These are phyloP conservation scores for Leucocoprinus leucothites DNA, from an alignment of 768 basidiomycete species.

Conservation along the genomic window DNA sequence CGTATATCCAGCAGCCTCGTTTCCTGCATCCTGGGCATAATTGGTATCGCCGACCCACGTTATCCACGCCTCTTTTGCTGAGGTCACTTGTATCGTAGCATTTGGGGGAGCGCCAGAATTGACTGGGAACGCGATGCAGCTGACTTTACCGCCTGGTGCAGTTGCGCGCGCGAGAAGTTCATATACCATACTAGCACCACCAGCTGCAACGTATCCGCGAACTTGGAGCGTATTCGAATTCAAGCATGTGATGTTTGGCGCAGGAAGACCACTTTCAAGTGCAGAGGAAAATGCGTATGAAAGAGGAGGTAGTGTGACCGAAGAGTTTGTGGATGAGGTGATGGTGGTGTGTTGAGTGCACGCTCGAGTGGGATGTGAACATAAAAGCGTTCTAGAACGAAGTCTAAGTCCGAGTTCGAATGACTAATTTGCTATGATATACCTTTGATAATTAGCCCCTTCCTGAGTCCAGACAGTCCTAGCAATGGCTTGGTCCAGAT, in stretches of 20 bases:
- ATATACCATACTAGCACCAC: constrained; percentile 63
- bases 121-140: constrained; percentile 31
- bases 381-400: constrained; percentile 47
- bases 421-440: not conserved
- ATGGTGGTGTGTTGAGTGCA: constrained; percentile 55
- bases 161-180: constrained; percentile 51
- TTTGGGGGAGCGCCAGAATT: constrained; percentile 33
- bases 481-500: constrained; percentile 59
- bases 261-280: constrained; percentile 45
- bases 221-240: constrained; percentile 53
- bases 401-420: constrained; percentile 15
- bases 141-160: constrained; percentile 19
- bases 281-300: constrained; percentile 46
- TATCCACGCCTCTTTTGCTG: constrained; percentile 55
- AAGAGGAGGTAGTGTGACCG: constrained; percentile 21
- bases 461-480: constrained; percentile 60
- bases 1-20: constrained; percentile 50
- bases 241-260: constrained; percentile 60
- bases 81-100: constrained; percentile 42
- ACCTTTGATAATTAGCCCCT: constrained; percentile 48
- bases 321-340: not conserved
- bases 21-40: constrained; percentile 61
- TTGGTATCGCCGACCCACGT: constrained; percentile 76
- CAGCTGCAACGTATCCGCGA: constrained; percentile 42
- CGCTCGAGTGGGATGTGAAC: constrained; percentile 60